phyloP scores from a whole-genome alignment of 768 basidiomycete genomes.

The Rhizopogon vinicolor region DNA sequence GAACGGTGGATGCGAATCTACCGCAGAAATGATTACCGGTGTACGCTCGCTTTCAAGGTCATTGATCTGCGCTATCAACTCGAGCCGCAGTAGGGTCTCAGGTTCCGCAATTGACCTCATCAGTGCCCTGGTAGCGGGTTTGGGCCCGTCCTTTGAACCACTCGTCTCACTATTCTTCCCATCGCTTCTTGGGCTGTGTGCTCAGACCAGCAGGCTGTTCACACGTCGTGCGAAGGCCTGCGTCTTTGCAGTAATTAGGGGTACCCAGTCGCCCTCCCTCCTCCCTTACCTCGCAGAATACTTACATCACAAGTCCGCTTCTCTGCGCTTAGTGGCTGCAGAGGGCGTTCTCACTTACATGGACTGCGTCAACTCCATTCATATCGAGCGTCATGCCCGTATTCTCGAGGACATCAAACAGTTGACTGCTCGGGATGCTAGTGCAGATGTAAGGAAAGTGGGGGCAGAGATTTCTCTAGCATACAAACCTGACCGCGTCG shows the following conservation, averaged over 20 bases:
- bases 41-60: slow-evolving; percentile 51
- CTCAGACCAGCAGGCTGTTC: slow-evolving; percentile 77
- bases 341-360: slow-evolving; percentile 46
- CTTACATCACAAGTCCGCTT: slow-evolving; percentile 63
- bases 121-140: slow-evolving; percentile 41
- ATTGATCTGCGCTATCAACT: slow-evolving; percentile 55
- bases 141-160: slow-evolving; percentile 62
- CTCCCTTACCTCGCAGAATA: slow-evolving; percentile 56
- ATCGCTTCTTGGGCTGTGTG: slow-evolving; percentile 58
- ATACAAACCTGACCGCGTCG: too few relatives aligned
- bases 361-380: too few relatives aligned
- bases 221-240: slow-evolving; percentile 58
- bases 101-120: slow-evolving; percentile 63
- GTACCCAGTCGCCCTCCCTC: slow-evolving; percentile 62
- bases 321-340: slow-evolving; percentile 55
- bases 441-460: too few relatives aligned
- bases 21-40: slow-evolving; percentile 44
- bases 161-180: slow-evolving; percentile 65
- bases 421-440: too few relatives aligned
- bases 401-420: too few relatives aligned
- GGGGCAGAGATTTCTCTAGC: too few relatives aligned
- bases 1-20: slow-evolving; percentile 47
- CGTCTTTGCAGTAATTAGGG: slow-evolving; percentile 56
- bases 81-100: slow-evolving; percentile 72
- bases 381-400: too few relatives aligned